Evolutionary conservation across 805 yeast species (phyloP), one percentile per base, ranked within the genome.

Genomic region (Starmerella asiatica): DNA sequence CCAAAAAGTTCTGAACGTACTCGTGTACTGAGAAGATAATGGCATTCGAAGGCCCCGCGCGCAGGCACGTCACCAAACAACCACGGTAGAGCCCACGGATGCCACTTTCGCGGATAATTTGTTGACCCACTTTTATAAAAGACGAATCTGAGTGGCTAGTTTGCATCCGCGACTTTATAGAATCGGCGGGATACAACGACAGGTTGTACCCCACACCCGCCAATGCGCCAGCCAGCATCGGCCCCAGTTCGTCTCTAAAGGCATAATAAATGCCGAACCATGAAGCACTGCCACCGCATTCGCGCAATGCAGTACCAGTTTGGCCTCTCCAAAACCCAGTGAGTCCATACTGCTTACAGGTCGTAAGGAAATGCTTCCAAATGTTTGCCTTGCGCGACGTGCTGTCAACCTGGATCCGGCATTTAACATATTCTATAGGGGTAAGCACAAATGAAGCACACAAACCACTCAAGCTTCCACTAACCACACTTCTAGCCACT

Each of bases 211-310:
- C 68, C 5, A 85, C 57, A 21, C 97, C 97, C 0, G 96, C 94
- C 37, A 69, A 55, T 0, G 93, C 95, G 37, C 97, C 97, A 43
- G 93, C 78, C 1, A 68, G 43, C 48, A 86, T 61, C 17, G 77
- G 51, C 51, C 17, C 63, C n/a, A 40, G 5, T 2, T 20, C 29
- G 17, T 39, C 41, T 9, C 35, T 56, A 6, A 70, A 61, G 33
- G 68, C 60, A 55, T 85, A 94, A 57, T 85, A 85, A 15, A 91
- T 73, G 0, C 94, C 88, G 62, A 86, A 86, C 96, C 96, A 86
- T 2, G 88, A 76, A 3, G 93, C 82, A 2, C 94, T 81, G 6
- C 96, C 96, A 21, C 85, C 78, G 29, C 82, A 69, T 56, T 86
- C 97, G 51, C 96, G 69, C 2, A 81, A 47, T 35, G 83, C 60